Evolutionary conservation across 1,139 yeast genomes (phyloP), one percentile per base, ranked within the genome.

Genomic region (Diutina siamensis): DNA sequence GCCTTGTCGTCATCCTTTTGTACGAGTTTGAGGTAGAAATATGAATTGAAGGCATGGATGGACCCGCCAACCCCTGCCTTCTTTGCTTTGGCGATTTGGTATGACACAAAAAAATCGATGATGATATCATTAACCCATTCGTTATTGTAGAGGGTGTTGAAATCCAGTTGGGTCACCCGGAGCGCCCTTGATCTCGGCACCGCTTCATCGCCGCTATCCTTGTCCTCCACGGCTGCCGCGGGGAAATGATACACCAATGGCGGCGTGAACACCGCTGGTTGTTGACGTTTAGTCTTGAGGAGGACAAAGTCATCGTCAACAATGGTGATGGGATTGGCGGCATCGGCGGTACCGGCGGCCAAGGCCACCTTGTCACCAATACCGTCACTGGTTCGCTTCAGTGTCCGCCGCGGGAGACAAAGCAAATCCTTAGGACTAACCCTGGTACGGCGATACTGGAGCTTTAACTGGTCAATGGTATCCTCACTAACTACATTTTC

Each of bases 111-210:
- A 56, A 83, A 83, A 57, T 83, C 94, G 44, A 83, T 78, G 40
- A 83, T 67, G 0, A 80, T 70, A 54, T 83, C 94, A 58, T 83
- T 83, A 31, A 83, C 75, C 94, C 94, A 83, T 50, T 80, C 81
- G 46, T 78, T 76, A 52, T 78, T 76, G 56, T 78, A 79, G 5
- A 83, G 64, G 35, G 89, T 81, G 52, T 74, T 74, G 59, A 80
- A 83, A 57, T 83, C 94, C 27, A 75, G 67, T 50, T 72, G 71
- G 1, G 75, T 67, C 3, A 83, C 71, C 4, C 73, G 69, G 50
- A 81, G 72, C 2, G 58, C 57, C 13, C 71, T 66, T 21, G 27
- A n/a, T 13, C 28, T 21, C 22, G 9, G 13, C 18, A 13, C 22
- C 13, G 38, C 15, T 13, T 35, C 40, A 13, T 35, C 40, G 18